phyloP scores from a whole-genome alignment of 768 basidiomycete species.

The Galerina sulciceps region DNA sequence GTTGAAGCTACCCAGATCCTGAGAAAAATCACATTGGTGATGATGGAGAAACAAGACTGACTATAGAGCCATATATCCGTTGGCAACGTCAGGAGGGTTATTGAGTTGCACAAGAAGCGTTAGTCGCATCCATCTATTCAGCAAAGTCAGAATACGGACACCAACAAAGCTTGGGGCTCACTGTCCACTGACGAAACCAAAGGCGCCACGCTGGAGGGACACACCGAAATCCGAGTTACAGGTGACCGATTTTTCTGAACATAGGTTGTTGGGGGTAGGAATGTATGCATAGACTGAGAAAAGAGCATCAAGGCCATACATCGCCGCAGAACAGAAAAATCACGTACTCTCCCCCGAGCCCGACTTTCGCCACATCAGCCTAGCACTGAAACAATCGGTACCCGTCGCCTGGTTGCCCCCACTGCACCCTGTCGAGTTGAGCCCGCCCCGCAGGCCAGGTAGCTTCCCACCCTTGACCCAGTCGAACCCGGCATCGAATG shows the following conservation, averaged over 20 bases:
- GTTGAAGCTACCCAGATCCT: constrained; percentile 59
- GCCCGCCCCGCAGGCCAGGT: constrained; percentile 75
- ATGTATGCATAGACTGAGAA: constrained; percentile 80
- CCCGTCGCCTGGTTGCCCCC: constrained; percentile 71
- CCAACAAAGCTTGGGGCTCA: constrained; percentile 40
- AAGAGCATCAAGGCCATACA: constrained; percentile 2
- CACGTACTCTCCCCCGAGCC: constrained; percentile 72
- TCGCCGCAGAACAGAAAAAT: neutral
- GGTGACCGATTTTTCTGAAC: constrained; percentile 52
- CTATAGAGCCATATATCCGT: constrained; percentile 76
- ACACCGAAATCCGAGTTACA: constrained; percentile 82
- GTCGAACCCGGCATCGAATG: constrained; percentile 66
- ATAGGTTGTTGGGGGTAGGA: constrained; percentile 64
- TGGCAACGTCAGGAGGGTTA: constrained; percentile 65
- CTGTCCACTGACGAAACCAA: constrained; percentile 64
- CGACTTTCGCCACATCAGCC: constrained; percentile 75
- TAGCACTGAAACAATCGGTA: constrained; percentile 69
- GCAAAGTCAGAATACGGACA: neutral
- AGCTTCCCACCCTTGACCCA: constrained; percentile 81
- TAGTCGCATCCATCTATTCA: constrained; percentile 66
- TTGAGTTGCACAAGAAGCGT: constrained; percentile 83
- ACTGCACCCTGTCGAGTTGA: constrained; percentile 64
- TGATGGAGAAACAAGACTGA: constrained; percentile 37
- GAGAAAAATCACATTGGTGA: neutral
- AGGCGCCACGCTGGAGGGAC: constrained; percentile 72